Percentiles rank a stretch among this genome's conserved stretches.
Conservation (phyloP, 208 protist genomes). For the Crithidia fasciculata region DNA sequence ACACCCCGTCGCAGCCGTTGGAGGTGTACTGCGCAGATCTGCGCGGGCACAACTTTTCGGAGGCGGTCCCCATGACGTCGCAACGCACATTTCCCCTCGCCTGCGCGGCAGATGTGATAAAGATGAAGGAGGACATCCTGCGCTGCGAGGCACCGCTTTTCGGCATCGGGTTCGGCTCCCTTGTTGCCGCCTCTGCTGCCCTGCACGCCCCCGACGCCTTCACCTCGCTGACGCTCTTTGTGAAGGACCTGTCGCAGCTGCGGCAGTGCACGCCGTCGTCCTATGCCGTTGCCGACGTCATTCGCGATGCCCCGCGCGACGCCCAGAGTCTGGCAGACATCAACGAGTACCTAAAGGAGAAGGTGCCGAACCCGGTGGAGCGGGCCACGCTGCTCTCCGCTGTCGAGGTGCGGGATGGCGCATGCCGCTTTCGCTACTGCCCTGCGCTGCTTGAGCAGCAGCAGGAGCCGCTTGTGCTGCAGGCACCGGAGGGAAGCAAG, state of each 20-base stretch:
- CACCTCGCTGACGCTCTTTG: slow-evolving; percentile 65
- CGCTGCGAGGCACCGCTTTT: slow-evolving; percentile 44
- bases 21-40: slow-evolving; percentile 85
- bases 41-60: slow-evolving; percentile 76
- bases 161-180: slow-evolving; percentile 78
- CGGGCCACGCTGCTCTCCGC: slow-evolving; percentile 59
- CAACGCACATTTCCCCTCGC: slow-evolving; percentile 38
- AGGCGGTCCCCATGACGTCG: slow-evolving; percentile 20
- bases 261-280: slow-evolving; percentile 39
- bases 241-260: slow-evolving; percentile 53
- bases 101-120: slow-evolving; percentile 65
- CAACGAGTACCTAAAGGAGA: slow-evolving; percentile 45
- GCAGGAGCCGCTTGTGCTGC: slow-evolving; percentile 22
- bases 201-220: slow-evolving; percentile 64
- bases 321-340: slow-evolving; percentile 38
- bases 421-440: slow-evolving; percentile 48
- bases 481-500: slow-evolving; percentile 10
- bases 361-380: slow-evolving; percentile 51
- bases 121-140: slow-evolving; percentile 59
- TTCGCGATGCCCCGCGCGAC: slow-evolving; percentile 33
- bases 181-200: slow-evolving; percentile 65
- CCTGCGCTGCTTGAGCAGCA: slow-evolving; percentile 39
- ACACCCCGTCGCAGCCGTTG: slow-evolving; percentile 61
- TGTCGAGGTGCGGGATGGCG: slow-evolving; percentile 39
- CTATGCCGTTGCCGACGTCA: slow-evolving; percentile 34